These are phyloP conservation scores for Hirsutella minnesotensis DNA, from an alignment of 2,329 filamentous ascomycete genomes.

Conservation along the genomic window DNA sequence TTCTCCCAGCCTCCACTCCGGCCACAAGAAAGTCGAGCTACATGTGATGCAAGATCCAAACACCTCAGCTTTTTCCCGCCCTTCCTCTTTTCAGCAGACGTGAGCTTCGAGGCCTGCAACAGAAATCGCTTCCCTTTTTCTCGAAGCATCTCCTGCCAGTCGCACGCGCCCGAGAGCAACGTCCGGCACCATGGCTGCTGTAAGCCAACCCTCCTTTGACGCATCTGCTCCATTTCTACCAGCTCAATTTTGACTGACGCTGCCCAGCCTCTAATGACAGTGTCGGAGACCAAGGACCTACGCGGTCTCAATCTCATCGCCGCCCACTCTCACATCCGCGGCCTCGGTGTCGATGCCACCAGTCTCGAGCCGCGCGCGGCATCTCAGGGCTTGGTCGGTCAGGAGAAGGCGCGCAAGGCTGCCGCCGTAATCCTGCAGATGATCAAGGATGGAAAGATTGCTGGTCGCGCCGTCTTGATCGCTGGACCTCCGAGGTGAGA, in stretches of 20 bases:
- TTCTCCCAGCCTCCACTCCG: too few relatives aligned
- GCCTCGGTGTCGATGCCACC: constrained; percentile 83
- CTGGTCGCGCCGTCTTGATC: constrained; percentile 85
- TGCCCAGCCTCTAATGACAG: constrained; percentile 52
- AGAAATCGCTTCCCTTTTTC: background rate
- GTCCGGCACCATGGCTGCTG: constrained; percentile 36
- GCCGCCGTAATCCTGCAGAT: constrained; percentile 95
- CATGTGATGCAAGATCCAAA: background rate
- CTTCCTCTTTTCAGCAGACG: too few relatives aligned
- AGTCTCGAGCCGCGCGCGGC: constrained; percentile 75
- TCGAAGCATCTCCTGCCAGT: background rate
- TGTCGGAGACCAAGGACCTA: constrained; percentile 92
- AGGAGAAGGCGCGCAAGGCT: constrained; percentile 92
- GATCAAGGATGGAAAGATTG: constrained; percentile 98
- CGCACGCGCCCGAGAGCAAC: constrained; percentile 1
- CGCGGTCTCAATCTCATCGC: constrained; percentile 95
- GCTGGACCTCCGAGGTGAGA: constrained; percentile 75
- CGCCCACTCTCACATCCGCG: constrained; percentile 94
- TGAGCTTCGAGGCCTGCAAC: background rate
- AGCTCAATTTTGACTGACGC: too few relatives aligned
- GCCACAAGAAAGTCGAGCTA: background rate
- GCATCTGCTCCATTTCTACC: background rate
- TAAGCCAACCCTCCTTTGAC: constrained; percentile 18
- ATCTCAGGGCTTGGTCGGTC: constrained; percentile 89
- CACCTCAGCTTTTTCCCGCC: background rate